Percentiles rank a stretch among this genome's conserved stretches.
phyloP scores from a whole-genome alignment of 495 filamentous ascomycete genomes.

The Lepraria neglecta region DNA sequence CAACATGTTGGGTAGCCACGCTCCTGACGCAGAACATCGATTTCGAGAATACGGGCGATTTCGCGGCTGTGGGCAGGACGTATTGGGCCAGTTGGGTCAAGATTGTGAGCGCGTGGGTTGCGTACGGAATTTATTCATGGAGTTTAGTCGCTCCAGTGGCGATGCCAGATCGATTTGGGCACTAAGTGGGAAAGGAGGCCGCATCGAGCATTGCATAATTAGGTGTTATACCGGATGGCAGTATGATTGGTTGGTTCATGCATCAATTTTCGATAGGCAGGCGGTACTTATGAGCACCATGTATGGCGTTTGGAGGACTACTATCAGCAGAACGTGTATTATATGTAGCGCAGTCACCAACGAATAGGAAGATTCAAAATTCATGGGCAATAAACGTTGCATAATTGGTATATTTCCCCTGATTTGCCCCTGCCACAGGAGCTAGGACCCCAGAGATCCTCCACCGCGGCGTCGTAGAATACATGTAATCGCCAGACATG shows the following conservation, averaged over 20 bases:
- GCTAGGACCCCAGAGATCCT: not conserved
- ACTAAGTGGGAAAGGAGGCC: constrained; percentile 26
- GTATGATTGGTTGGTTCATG: not conserved
- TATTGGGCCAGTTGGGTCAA: constrained; percentile 99
- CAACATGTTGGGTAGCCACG: constrained; percentile 92
- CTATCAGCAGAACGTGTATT: no score
- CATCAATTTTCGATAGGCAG: not conserved
- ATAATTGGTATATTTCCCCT: no score
- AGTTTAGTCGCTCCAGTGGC: constrained; percentile 80
- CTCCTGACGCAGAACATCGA: constrained; percentile 80
- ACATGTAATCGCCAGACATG: constrained; percentile 6
- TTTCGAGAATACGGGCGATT: constrained; percentile 58
- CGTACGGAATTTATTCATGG: constrained; percentile 92
- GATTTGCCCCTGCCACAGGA: no score
- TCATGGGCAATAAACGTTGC: no score
- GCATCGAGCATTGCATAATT: not conserved
- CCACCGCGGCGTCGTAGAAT: not conserved
- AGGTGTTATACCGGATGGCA: not conserved
- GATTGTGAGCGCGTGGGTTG: constrained; percentile 96
- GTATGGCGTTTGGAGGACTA: no score
- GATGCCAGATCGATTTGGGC: constrained; percentile 79
- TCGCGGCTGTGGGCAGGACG: constrained; percentile 85
- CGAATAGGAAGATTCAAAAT: no score
- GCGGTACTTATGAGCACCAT: no score
- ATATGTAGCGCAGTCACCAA: no score